Percentiles rank a stretch among this genome's conserved stretches.
These are phyloP conservation scores for Clarireedia monteithiana DNA, from an alignment of 2,329 filamentous ascomycete species.

Conservation along the genomic window DNA sequence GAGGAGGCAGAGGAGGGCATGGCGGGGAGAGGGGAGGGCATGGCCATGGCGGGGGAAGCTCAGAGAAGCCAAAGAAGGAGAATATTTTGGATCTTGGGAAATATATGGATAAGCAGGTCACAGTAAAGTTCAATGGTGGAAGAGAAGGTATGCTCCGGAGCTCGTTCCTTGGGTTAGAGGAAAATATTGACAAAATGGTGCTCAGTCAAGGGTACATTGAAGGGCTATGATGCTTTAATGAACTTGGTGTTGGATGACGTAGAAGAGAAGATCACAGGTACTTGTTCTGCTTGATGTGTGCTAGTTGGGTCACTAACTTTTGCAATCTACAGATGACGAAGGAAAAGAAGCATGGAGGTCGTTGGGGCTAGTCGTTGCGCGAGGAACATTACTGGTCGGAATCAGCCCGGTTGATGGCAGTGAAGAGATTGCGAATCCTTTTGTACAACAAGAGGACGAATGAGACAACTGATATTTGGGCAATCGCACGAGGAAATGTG, in stretches of 20 bases:
- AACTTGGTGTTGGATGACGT: constrained; percentile 95
- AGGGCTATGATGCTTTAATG: constrained; percentile 96
- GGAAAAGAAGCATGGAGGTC: constrained; percentile 70
- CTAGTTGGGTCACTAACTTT: neutral
- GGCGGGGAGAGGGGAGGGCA: constrained; percentile 37
- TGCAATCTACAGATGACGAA: constrained; percentile 65
- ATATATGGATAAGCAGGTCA: constrained; percentile 95
- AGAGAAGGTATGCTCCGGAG: constrained; percentile 61
- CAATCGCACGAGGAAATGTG: neutral
- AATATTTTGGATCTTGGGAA: constrained; percentile 93
- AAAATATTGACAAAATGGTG: neutral
- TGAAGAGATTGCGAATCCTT: constrained; percentile 93
- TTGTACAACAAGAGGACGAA: constrained; percentile 62
- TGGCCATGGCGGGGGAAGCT: constrained; percentile 35
- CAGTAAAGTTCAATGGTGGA: constrained; percentile 93
- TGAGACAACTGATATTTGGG: constrained; percentile 16
- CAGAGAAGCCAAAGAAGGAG: constrained; percentile 90
- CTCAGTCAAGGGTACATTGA: constrained; percentile 77
- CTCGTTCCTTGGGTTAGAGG: neutral
- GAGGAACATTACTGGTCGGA: constrained; percentile 85
- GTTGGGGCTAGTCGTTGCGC: constrained; percentile 71
- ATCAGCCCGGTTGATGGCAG: constrained; percentile 91
- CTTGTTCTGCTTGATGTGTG: constrained; percentile 20
- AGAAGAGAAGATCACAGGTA: constrained; percentile 82
- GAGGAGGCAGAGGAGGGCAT: constrained; percentile 26